phyloP scores from a whole-genome alignment of 2,329 filamentous ascomycete species.

The Elsinoe australis region DNA sequence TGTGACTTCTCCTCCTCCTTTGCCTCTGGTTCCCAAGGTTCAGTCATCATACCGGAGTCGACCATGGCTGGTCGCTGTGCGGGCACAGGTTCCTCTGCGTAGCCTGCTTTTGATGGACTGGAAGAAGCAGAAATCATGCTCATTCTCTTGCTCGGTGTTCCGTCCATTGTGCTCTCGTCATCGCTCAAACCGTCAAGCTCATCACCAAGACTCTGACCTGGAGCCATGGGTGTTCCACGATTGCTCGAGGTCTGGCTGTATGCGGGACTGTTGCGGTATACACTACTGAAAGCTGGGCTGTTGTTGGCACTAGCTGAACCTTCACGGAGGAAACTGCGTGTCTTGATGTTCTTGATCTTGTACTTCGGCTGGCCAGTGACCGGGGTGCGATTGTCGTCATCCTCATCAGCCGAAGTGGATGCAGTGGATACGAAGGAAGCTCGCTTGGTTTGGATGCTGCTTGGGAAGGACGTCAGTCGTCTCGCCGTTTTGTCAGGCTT shows the following conservation, averaged over 20 bases:
- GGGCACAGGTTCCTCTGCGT: constrained; percentile 3
- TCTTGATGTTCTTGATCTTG: constrained; percentile 56
- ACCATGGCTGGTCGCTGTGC: constrained; percentile 41
- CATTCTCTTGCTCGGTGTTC: constrained; percentile 18
- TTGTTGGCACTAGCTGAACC: constrained; percentile 42
- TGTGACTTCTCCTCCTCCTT: constrained; percentile 13
- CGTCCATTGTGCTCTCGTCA: constrained; percentile 37
- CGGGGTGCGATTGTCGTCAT: constrained; percentile 58
- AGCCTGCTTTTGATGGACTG: constrained; percentile 13
- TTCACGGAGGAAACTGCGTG: constrained; percentile 17
- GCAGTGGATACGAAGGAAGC: constrained; percentile 78
- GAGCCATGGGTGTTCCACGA: constrained; percentile 38
- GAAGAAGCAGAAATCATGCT: constrained; percentile 17
- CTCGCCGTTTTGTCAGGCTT: constrained; percentile 20
- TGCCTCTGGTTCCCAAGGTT: constrained; percentile 44
- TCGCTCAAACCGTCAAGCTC: constrained; percentile 76
- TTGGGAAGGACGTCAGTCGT: constrained; percentile 37
- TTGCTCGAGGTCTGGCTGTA: constrained; percentile 40
- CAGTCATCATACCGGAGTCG: constrained; percentile 56
- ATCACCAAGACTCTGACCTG: constrained; percentile 76
- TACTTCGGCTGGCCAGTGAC: constrained; percentile 58
- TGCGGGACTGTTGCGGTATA: constrained; percentile 34
- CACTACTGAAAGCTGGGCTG: constrained; percentile 10
- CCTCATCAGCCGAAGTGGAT: constrained; percentile 74
- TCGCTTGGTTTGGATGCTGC: constrained; percentile 48